Conservation (phyloP, 257 asterid species). For the Ophiorrhiza pumila region DNA sequence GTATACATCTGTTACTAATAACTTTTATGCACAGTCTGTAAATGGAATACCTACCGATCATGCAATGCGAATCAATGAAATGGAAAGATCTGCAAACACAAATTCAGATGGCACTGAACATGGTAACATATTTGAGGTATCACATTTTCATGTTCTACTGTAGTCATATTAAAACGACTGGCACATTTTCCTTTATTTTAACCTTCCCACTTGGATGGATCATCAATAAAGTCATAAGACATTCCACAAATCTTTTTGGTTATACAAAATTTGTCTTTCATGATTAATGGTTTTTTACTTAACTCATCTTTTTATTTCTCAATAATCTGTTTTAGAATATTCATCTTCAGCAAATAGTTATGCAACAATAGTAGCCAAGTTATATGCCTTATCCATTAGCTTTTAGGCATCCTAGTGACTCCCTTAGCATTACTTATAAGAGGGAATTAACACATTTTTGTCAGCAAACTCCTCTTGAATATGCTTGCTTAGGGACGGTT, state of each 20-base stretch:
- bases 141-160: not conserved
- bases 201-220: not conserved
- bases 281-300: not conserved
- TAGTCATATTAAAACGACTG: not conserved
- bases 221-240: not conserved
- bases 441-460: too few species aligned
- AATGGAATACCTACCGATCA: constrained; percentile 31
- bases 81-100: constrained; percentile 24
- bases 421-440: too few species aligned
- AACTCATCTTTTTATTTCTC: not conserved
- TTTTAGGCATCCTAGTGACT: constrained; percentile 64
- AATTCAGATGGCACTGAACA: constrained; percentile 46
- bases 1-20: constrained; percentile 24
- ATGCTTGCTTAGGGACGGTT: too few species aligned
- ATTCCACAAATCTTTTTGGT: not conserved
- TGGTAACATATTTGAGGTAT: constrained; percentile 84
- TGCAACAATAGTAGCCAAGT: constrained; percentile 64
- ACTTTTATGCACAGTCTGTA: constrained; percentile 30
- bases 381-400: constrained; percentile 71
- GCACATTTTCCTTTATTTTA: not conserved
- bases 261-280: not conserved
- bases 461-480: too few species aligned
- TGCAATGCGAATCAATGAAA: constrained; percentile 28
- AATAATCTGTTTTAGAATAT: constrained; percentile 47
- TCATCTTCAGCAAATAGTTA: constrained; percentile 74